A percentile compares a stretch with the other conserved stretches of the same genome.
These are phyloP conservation scores for Mycena olivaceomarginata DNA, from an alignment of 768 basidiomycete species.

Conservation along the genomic window DNA sequence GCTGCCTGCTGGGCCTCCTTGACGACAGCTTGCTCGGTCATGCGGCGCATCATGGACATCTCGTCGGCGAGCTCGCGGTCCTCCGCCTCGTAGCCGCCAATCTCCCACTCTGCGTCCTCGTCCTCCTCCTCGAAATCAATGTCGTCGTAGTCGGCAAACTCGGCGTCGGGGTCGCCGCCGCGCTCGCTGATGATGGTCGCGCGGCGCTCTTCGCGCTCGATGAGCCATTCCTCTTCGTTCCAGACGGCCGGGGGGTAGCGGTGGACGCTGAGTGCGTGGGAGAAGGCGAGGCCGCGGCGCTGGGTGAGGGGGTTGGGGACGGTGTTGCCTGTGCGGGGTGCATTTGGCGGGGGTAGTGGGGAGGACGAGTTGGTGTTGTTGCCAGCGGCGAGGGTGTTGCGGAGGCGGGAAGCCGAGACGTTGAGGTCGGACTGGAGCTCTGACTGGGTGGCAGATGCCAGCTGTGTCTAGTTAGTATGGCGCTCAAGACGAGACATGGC, in stretches of 20 bases:
- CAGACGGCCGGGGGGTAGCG: slow-evolving; percentile 90
- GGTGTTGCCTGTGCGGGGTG: slow-evolving; percentile 53
- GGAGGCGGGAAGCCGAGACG: slow-evolving; percentile 72
- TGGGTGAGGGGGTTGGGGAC: slow-evolving; percentile 53
- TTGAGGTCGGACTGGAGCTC: slow-evolving; percentile 77
- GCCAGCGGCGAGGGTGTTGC: slow-evolving; percentile 64
- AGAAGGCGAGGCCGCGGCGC: slow-evolving; percentile 80
- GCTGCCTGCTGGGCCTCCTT: slow-evolving; percentile 48
- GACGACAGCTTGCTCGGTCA: slow-evolving; percentile 55
- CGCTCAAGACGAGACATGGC: background rate
- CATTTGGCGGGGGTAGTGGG: slow-evolving; percentile 61
- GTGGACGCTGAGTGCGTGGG: slow-evolving; percentile 77
- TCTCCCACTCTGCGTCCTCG: slow-evolving; percentile 80
- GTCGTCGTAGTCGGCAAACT: slow-evolving; percentile 44
- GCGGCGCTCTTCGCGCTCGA: slow-evolving; percentile 65
- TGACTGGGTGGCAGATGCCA: slow-evolving; percentile 83
- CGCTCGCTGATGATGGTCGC: slow-evolving; percentile 39
- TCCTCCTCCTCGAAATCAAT: slow-evolving; percentile 68
- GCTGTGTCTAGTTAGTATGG: slow-evolving; percentile 60
- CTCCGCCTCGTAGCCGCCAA: slow-evolving; percentile 82
- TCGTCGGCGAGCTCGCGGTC: slow-evolving; percentile 79
- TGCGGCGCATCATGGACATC: slow-evolving; percentile 58
- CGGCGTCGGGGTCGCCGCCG: slow-evolving; percentile 26
- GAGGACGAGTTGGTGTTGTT: slow-evolving; percentile 68
- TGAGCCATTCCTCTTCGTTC: slow-evolving; percentile 78